Base-by-base conservation (phyloP, 2,329 filamentous ascomycete genomes). In the Penicillium sp. region DNA sequence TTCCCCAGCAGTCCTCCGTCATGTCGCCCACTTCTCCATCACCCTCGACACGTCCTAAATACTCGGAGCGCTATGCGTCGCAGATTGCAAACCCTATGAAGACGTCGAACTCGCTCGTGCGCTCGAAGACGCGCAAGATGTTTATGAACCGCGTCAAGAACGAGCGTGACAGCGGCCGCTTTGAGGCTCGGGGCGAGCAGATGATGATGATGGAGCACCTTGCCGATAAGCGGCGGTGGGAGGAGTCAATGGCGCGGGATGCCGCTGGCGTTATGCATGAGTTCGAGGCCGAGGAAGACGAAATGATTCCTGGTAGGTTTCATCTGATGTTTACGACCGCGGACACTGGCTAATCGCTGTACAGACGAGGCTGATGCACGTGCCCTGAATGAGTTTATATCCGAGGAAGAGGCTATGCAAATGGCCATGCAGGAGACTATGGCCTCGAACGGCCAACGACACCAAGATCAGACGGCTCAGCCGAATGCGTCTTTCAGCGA, bases 141-240 rank as follows among this genome's bases (percentile, higher is more conserved):
- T 77, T 76, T 48, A 58, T 76, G 3, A 75, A 75, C 55, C 68
- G 70, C 20, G 65, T 77, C 16, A 70, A 68, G 44, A 63, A 62
- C n/a, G 68, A 69, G 38, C 71, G 75, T 27, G 72, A 75, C 13
- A 61, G 64, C 31, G 67, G 63, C 0, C 67, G 70, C 7, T 73
- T 71, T 48, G 69, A 73, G 54, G 64, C 63, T 56, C 72, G 66
- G 56, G 73, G 69, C 57, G 79, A 69, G 61, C 74, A 69, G 67
- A 68, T 72, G 52, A 71, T 69, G 66, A 71, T 63, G 58, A 72
- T 68, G 71, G 75, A 76, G 54, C 68, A 68, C 62, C 60, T 70
- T 49, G 67, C 63, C 48, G 72, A 69, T 60, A 65, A 69, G 62
- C 66, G 64, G 55, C 56, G 57, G 45, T 75, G 74, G 70, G 68